These are phyloP conservation scores for Fraxinus floribunda DNA, from an alignment of 305 asterid genomes.

Conservation along the genomic window DNA sequence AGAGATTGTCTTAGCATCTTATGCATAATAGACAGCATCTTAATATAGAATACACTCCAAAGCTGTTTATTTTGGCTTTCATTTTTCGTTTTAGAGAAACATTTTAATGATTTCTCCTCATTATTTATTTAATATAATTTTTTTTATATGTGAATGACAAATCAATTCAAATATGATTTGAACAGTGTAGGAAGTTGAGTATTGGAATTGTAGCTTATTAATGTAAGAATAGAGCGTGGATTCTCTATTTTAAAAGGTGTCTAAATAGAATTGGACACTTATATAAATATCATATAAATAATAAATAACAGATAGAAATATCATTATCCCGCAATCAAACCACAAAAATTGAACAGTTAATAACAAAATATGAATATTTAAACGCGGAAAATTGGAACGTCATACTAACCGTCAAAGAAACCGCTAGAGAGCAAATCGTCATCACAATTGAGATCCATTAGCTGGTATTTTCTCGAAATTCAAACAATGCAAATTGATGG, in stretches of 20 bases:
- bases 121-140: no score
- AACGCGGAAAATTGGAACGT: background rate
- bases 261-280: background rate
- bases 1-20: background rate
- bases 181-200: background rate
- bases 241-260: background rate
- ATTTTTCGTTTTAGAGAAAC: no score
- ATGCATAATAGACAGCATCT: background rate
- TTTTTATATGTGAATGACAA: no score
- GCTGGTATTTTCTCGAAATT: constrained; percentile 15
- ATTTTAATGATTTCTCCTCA: no score
- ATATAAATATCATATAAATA: no score
- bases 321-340: background rate
- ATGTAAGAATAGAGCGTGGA: background rate
- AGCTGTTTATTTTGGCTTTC: background rate
- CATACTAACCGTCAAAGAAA: constrained; percentile 51
- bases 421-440: constrained; percentile 43
- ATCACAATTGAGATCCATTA: constrained; percentile 55
- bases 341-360: background rate
- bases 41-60: background rate
- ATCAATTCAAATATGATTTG: no score
- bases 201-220: background rate
- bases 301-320: background rate
- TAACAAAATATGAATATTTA: background rate
- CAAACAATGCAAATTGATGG: constrained; percentile 5